phyloP scores from a whole-genome alignment of 768 basidiomycete genomes.

The Phanerochaete sordida region DNA sequence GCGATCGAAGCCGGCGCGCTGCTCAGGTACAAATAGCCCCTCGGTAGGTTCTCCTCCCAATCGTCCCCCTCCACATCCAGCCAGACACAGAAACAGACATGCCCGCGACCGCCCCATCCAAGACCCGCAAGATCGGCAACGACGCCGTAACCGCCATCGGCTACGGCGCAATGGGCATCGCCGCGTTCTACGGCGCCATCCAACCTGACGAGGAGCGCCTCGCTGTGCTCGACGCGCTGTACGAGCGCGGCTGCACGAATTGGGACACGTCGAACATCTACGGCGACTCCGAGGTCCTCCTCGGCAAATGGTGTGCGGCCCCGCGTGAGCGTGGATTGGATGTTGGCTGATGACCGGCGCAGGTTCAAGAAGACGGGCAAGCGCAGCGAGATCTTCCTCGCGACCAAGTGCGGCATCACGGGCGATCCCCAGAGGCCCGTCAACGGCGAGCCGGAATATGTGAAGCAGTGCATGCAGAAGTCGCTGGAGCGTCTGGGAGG shows the following conservation, averaged over 20 bases:
- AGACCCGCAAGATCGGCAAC: slow-evolving; percentile 42
- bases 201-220: slow-evolving; percentile 55
- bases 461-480: slow-evolving; percentile 8
- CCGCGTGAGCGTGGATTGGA: background rate
- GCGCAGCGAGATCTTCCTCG: slow-evolving; percentile 44
- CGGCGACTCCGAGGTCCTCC: slow-evolving; percentile 40
- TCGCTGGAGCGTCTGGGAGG: slow-evolving; percentile 11
- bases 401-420: slow-evolving; percentile 34
- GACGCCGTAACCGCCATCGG: slow-evolving; percentile 48
- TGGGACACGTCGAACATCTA: slow-evolving; percentile 47
- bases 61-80: background rate
- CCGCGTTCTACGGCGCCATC: slow-evolving; percentile 40
- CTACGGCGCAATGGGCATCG: slow-evolving; percentile 59
- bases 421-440: slow-evolving; percentile 10
- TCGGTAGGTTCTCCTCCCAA: background rate
- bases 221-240: slow-evolving; percentile 46
- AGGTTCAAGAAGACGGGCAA: slow-evolving; percentile 59
- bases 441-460: slow-evolving; percentile 25
- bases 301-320: slow-evolving; percentile 39
- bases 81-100: background rate
- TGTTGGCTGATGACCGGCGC: background rate
- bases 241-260: slow-evolving; percentile 38
- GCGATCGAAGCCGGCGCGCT: too few relatives aligned
- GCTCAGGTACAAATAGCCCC: too few relatives aligned
- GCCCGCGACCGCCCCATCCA: slow-evolving; percentile 13